Evolutionary conservation across 2,329 filamentous ascomycete species (phyloP).

Genomic region (Bipolaris victoriae): DNA sequence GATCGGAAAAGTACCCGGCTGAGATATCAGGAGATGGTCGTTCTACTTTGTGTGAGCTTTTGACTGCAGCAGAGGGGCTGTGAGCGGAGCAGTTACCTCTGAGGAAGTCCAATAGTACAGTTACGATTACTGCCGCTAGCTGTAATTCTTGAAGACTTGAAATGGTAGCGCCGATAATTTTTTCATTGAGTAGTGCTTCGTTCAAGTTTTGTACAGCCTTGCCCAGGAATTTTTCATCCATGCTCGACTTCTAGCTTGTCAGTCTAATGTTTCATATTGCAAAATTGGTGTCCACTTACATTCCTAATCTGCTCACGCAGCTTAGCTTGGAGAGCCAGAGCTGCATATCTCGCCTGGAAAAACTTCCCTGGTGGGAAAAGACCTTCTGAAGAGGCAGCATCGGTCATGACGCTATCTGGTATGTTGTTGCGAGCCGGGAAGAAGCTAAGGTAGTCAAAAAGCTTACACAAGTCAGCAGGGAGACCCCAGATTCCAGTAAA

Average conservation of each 20-base stretch:
- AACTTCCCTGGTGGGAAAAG: constrained; percentile 46
- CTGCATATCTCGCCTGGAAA: constrained; percentile 46
- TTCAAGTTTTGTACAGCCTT: constrained; percentile 41
- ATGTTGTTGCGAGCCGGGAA: constrained; percentile 42
- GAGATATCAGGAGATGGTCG: constrained; percentile 42
- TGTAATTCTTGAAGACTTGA: constrained; percentile 30
- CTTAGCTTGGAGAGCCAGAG: constrained; percentile 36
- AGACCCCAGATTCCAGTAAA: neutral
- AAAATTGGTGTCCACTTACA: constrained; percentile 23
- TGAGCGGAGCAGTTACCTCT: constrained; percentile 34
- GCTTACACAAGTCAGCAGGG: constrained; percentile 27
- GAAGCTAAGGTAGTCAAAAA: constrained; percentile 44
- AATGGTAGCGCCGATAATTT: constrained; percentile 31
- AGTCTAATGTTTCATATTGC: constrained; percentile 10
- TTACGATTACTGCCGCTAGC: constrained; percentile 38
- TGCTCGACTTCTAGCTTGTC: constrained; percentile 28
- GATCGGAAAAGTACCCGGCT: constrained; percentile 42
- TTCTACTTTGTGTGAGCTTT: constrained; percentile 41
- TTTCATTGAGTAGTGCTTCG: constrained; percentile 37
- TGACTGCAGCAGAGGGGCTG: constrained; percentile 5
- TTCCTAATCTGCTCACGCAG: constrained; percentile 42
- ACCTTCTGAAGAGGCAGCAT: constrained; percentile 25
- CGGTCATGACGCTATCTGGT: constrained; percentile 34
- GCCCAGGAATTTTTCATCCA: constrained; percentile 42
- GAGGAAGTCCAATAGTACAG: constrained; percentile 42